These are phyloP conservation scores for Macaranga tanarius DNA, from an alignment of 441 rosid species.

Conservation along the genomic window DNA sequence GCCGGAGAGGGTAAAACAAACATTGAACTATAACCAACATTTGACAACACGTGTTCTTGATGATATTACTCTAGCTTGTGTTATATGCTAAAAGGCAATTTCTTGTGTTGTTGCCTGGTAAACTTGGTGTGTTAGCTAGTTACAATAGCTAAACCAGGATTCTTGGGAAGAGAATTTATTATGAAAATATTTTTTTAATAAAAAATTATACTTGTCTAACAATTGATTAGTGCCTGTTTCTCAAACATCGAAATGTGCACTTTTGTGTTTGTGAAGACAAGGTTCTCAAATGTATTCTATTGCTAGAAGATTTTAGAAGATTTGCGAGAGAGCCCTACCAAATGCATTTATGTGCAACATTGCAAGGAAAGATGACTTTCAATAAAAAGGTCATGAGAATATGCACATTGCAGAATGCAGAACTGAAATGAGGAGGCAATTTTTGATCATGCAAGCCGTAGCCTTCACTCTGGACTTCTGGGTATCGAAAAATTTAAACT, in stretches of 20 bases:
- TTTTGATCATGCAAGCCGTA: background rate
- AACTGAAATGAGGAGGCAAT: background rate
- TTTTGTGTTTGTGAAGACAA: background rate
- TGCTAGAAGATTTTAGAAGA: background rate
- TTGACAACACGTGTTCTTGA: slow-evolving; percentile 87
- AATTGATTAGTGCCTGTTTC: background rate
- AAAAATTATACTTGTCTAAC: no score
- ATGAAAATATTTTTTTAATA: background rate
- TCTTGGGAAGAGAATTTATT: background rate
- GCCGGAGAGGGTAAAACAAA: slow-evolving; percentile 70
- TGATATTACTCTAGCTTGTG: slow-evolving; percentile 60
- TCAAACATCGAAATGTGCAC: background rate
- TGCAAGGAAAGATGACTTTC: background rate
- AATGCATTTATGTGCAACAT: background rate
- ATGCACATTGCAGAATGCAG: background rate
- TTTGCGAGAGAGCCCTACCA: background rate
- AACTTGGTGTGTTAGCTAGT: background rate
- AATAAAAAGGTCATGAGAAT: background rate
- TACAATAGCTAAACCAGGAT: background rate
- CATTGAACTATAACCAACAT: slow-evolving; percentile 49
- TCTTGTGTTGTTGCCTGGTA: background rate
- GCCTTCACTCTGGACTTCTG: background rate
- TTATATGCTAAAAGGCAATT: slow-evolving; percentile 32
- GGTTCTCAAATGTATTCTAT: background rate
- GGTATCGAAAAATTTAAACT: background rate